These are phyloP conservation scores for Papiliotrema terrestris DNA, from an alignment of 1,284 basidiomycete genomes.

Conservation along the genomic window DNA sequence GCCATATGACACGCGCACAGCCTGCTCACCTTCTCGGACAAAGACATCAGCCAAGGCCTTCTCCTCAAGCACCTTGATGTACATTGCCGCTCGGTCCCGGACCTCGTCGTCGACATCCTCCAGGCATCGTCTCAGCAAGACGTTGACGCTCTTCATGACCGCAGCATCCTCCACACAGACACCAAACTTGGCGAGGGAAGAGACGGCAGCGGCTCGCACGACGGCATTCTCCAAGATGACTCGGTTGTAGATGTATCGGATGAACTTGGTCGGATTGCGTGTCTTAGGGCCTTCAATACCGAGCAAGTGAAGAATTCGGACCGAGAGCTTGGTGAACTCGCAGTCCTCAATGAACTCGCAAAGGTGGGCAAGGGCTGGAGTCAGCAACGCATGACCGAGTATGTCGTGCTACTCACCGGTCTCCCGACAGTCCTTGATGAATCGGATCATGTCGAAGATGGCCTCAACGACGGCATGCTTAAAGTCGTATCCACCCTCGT, in stretches of 20 bases:
- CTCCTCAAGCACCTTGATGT: slow-evolving; percentile 79
- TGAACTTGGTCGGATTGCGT: slow-evolving; percentile 94
- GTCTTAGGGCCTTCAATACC: slow-evolving; percentile 95
- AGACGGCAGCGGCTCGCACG: slow-evolving; percentile 92
- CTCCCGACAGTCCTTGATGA: slow-evolving; percentile 91
- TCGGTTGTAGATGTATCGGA: slow-evolving; percentile 99
- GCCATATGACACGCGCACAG: background rate
- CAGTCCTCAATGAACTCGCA: slow-evolving; percentile 99
- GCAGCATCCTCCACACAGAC: slow-evolving; percentile 74
- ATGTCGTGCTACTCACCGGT: slow-evolving; percentile 47
- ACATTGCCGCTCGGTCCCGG: slow-evolving; percentile 93
- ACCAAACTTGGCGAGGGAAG: slow-evolving; percentile 94
- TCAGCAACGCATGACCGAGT: slow-evolving; percentile 2
- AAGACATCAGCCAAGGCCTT: slow-evolving; percentile 76
- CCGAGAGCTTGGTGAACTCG: slow-evolving; percentile 98
- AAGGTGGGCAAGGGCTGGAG: slow-evolving; percentile 85
- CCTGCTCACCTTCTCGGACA: slow-evolving; percentile 75
- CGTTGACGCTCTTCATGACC: slow-evolving; percentile 80
- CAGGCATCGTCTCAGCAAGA: slow-evolving; percentile 84
- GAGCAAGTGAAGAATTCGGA: slow-evolving; percentile 90
- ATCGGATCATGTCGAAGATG: slow-evolving; percentile 99
- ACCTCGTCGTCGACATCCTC: slow-evolving; percentile 99
- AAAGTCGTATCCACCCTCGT: slow-evolving; percentile 99
- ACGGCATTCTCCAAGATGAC: slow-evolving; percentile 98
- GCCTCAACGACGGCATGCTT: slow-evolving; percentile 99